These are phyloP conservation scores for Hypoxylon lenormandii DNA, from an alignment of 495 filamentous ascomycete species.

Conservation along the genomic window DNA sequence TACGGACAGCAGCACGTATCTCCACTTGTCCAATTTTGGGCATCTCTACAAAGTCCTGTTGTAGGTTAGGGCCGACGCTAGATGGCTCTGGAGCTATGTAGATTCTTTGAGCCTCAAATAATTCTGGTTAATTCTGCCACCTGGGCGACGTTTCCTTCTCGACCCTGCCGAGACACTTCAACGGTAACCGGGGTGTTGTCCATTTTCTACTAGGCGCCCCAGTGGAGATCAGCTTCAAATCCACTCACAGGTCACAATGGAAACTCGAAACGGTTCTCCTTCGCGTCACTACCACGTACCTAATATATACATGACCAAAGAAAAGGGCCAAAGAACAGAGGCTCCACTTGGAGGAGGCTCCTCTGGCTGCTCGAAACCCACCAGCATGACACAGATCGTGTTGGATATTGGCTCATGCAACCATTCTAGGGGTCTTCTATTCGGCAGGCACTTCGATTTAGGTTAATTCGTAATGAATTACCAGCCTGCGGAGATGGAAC, in stretches of 20 bases:
- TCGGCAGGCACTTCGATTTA: slow-evolving; percentile 22
- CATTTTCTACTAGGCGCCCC: slow-evolving; percentile 25
- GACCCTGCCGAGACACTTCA: slow-evolving; percentile 17
- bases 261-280: slow-evolving; percentile 37
- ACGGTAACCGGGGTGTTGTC: slow-evolving; percentile 4
- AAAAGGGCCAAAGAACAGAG: slow-evolving; percentile 8
- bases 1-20: slow-evolving; percentile 6
- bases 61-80: background rate
- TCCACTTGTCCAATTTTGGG: slow-evolving; percentile 19
- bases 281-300: background rate
- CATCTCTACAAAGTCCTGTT: background rate
- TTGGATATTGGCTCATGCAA: slow-evolving; percentile 45
- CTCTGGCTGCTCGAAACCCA: slow-evolving; percentile 41
- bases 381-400: slow-evolving; percentile 47
- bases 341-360: slow-evolving; percentile 31
- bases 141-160: slow-evolving; percentile 10
- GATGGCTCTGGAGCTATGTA: background rate
- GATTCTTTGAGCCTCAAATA: background rate
- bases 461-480: slow-evolving; percentile 4
- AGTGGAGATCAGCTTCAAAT: slow-evolving; percentile 5
- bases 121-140: background rate
- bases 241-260: slow-evolving; percentile 20
- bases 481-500: slow-evolving; percentile 24
- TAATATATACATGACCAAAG: slow-evolving; percentile 1
- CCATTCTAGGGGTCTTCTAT: slow-evolving; percentile 24